Evolutionary conservation across 2,329 filamentous ascomycete genomes (phyloP), one percentile per base, ranked within the genome.

Genomic region (Pseudogymnoascus sp.): DNA sequence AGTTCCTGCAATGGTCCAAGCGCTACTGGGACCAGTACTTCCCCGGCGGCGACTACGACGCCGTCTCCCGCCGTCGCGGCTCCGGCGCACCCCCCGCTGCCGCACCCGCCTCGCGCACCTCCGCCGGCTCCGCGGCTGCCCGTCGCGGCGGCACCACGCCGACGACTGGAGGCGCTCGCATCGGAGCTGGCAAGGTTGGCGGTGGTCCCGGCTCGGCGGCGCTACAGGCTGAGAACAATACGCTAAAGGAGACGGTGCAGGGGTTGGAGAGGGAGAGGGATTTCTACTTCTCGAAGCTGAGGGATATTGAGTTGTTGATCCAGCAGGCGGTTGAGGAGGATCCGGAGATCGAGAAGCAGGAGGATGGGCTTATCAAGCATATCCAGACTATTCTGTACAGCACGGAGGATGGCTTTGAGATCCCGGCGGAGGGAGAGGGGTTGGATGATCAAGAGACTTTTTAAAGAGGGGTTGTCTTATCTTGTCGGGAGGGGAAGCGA

Each of bases 271-370:
- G 95, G 71, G 95, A 99, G 81, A 85, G 95, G 61, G 95, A 99
- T 77, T 99, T 99, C 76, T 99, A 99, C 82, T 99, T 99, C 79
- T 96, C 91, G 83, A 99, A 99, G 82, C 83, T 99, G 68, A 85
- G 95, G 65, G 95, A 99, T 75, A 99, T 99, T 71, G 95, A 99
- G 79, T 81, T 99, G 69, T 80, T 99, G 72, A 85, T 99, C 63
- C 95, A 99, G 80, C 90, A 91, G 73, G 92, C 93, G 10, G 89
- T 96, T 73, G 95, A 99, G 71, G 90, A 92, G 67, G 90, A 97
- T 69, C 93, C 93, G 0, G 89, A 96, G 78, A 79, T 98, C 62
- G 95, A 97, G 79, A 93, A 96, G 84, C 90, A 96, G 67, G 93
- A 97, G 72, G 90, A 92, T 67, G 89, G 92, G 14, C 81, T 99